Percentiles rank a stretch among this genome's conserved stretches.
Evolutionary conservation across 768 basidiomycete genomes (phyloP).

Genomic region (Mycena galopus): DNA sequence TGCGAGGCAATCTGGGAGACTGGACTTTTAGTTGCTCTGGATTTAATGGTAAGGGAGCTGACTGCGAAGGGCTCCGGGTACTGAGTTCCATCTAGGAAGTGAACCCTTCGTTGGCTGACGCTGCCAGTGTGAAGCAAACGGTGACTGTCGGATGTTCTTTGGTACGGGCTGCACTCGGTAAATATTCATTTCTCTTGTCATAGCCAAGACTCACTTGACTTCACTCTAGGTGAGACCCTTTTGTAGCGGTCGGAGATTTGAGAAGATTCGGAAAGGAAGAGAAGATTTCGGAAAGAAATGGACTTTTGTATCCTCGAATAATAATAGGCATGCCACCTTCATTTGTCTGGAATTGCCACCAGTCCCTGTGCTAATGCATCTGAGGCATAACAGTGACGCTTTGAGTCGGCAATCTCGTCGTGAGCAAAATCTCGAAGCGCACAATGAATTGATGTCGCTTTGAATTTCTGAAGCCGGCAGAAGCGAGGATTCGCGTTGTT

Average conservation of each 20-base stretch:
- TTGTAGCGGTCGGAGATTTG: slow-evolving; percentile 18
- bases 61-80: background rate
- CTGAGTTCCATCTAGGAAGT: slow-evolving; percentile 75
- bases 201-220: slow-evolving; percentile 24
- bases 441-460: slow-evolving; percentile 2
- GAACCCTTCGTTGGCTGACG: slow-evolving; percentile 91
- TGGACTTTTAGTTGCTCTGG: slow-evolving; percentile 90
- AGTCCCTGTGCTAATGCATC: background rate
- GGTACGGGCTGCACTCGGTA: slow-evolving; percentile 86
- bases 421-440: background rate
- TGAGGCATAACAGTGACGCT: slow-evolving; percentile 3
- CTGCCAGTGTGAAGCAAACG: slow-evolving; percentile 83
- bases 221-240: slow-evolving; percentile 48
- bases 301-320: slow-evolving; percentile 22
- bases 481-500: slow-evolving; percentile 24
- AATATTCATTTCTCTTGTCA: slow-evolving; percentile 38
- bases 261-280: too few relatives aligned
- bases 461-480: background rate
- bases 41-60: slow-evolving; percentile 82
- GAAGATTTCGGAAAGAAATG: slow-evolving; percentile 14
- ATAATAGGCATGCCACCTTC: slow-evolving; percentile 31
- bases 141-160: slow-evolving; percentile 92
- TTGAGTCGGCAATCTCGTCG: background rate
- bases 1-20: slow-evolving; percentile 95
- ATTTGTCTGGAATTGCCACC: slow-evolving; percentile 18